These are phyloP conservation scores for Dothideomycetes sp. DNA, from an alignment of 2,329 filamentous ascomycete genomes.

Conservation along the genomic window DNA sequence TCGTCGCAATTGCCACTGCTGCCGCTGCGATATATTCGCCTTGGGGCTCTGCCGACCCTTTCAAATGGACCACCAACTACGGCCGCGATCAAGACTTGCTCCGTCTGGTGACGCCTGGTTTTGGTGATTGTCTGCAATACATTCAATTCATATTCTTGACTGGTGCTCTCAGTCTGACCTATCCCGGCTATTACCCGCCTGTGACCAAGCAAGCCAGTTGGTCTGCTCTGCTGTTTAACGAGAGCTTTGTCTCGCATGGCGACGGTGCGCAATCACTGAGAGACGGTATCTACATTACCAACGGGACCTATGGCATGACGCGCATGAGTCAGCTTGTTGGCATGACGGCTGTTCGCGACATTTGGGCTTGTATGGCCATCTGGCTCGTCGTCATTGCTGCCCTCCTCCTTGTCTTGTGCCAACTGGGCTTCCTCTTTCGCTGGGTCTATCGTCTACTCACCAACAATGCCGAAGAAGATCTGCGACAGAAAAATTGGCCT, in stretches of 20 bases:
- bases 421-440: conserved; percentile 65
- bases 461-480: conserved; percentile 70
- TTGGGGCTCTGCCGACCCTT: conserved; percentile 84
- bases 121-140: conserved; percentile 93
- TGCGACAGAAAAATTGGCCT: conserved; percentile 83
- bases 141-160: conserved; percentile 87
- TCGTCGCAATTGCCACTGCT: conserved; percentile 73
- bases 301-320: conserved; percentile 71
- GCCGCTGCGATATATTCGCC: conserved; percentile 83
- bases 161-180: conserved; percentile 76
- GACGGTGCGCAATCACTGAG: conserved; percentile 57
- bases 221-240: conserved; percentile 87
- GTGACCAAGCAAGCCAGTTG: conserved; percentile 79
- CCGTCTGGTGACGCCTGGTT: conserved; percentile 86
- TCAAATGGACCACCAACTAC: conserved; percentile 97
- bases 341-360: conserved; percentile 63
- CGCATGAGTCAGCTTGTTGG: conserved; percentile 72
- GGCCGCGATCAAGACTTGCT: conserved; percentile 87
- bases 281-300: conserved; percentile 80
- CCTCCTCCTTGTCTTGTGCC: conserved; percentile 58
- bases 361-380: conserved; percentile 91
- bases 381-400: conserved; percentile 75
- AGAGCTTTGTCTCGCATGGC: conserved; percentile 69
- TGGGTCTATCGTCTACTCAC: conserved; percentile 67
- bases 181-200: conserved; percentile 91